Conservation (phyloP, 2,329 filamentous ascomycete species). For the Fusarium denticulatum region DNA sequence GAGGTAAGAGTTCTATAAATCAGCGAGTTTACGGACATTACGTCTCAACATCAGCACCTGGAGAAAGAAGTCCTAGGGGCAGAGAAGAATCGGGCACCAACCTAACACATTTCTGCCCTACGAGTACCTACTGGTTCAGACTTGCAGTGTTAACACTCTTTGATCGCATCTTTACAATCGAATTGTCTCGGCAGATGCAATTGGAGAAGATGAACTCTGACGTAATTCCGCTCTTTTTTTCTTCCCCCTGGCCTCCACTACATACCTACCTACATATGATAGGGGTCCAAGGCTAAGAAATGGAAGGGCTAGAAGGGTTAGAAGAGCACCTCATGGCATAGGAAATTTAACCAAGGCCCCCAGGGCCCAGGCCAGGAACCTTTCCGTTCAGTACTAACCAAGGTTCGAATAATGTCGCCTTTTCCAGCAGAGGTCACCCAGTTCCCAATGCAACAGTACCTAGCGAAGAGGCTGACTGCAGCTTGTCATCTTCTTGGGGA, state of each 20-base stretch:
- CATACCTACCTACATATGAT: not conserved
- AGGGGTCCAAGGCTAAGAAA: constrained; percentile 17
- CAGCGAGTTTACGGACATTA: not conserved
- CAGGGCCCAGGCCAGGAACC: not conserved
- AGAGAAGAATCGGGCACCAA: not conserved
- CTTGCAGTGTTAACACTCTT: not conserved
- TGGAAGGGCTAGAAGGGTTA: not conserved
- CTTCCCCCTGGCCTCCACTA: not conserved
- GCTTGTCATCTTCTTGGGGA: constrained; percentile 14
- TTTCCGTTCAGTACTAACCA: not conserved
- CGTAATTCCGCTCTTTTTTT: constrained; percentile 20
- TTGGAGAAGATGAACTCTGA: constrained; percentile 16
- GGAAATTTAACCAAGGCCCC: not conserved
- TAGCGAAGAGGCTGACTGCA: constrained; percentile 25
- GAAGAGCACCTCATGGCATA: not conserved
- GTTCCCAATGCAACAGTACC: constrained; percentile 1
- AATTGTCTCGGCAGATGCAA: constrained; percentile 1
- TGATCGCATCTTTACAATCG: not conserved
- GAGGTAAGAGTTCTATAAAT: not conserved
- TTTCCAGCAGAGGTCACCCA: constrained; percentile 2
- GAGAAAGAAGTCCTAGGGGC: not conserved
- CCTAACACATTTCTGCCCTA: not conserved
- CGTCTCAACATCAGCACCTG: not conserved
- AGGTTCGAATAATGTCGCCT: not conserved
- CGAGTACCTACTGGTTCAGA: not conserved